phyloP scores from a whole-genome alignment of 2,329 filamentous ascomycete genomes.

The Penicillium sp. region DNA sequence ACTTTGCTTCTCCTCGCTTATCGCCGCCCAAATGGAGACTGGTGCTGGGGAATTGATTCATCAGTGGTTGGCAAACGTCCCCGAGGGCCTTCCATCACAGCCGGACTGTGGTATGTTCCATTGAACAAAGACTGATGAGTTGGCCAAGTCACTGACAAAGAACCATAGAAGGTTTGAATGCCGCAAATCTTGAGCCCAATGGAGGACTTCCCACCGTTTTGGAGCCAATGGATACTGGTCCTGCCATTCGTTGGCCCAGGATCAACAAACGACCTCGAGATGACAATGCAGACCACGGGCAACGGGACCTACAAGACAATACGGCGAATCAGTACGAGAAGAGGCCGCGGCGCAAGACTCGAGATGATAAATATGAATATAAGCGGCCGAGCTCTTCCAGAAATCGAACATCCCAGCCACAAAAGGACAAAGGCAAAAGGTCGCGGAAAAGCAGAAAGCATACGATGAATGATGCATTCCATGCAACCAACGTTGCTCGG shows the following conservation, averaged over 20 bases:
- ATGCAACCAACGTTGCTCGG: conserved; percentile 59
- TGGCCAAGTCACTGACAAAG: neutral
- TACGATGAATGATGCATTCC: conserved; percentile 62
- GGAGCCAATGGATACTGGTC: neutral
- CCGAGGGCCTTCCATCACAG: neutral
- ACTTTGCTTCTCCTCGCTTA: neutral
- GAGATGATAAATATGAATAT: conserved; percentile 61
- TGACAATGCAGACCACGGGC: neutral
- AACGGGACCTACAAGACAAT: neutral
- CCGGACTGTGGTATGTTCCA: neutral
- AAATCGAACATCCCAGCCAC: conserved; percentile 9
- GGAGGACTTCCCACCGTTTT: neutral
- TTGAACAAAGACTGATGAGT: neutral
- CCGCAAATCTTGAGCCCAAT: neutral
- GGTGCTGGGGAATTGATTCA: conserved; percentile 16
- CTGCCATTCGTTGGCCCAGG: neutral
- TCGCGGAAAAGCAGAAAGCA: conserved; percentile 35
- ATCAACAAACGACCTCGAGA: conserved; percentile 7
- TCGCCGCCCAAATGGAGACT: conserved; percentile 11
- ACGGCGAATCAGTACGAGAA: conserved; percentile 52
- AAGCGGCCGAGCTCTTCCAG: conserved; percentile 29
- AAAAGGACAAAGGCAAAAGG: conserved; percentile 34
- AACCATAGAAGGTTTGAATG: neutral
- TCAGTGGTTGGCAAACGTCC: conserved; percentile 25
- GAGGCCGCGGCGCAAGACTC: conserved; percentile 62